Conservation (phyloP, 164 flowering plant species). For the Vitis riparia region DNA sequence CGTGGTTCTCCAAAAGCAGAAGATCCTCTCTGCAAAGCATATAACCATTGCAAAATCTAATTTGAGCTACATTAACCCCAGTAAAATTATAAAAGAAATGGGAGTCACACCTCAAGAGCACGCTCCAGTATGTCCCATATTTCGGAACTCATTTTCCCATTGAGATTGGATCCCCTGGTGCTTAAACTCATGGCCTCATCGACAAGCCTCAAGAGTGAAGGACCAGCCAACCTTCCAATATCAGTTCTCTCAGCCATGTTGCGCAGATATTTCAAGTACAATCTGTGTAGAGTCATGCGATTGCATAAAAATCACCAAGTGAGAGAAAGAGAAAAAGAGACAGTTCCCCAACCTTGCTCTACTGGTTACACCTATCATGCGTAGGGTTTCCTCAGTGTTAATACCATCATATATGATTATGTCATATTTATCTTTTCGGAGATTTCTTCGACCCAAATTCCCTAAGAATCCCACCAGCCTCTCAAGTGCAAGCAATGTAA, state of each 20-base stretch:
- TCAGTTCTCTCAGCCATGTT: slow-evolving; percentile 85
- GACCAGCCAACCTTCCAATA: slow-evolving; percentile 80
- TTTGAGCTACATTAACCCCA: slow-evolving; percentile 2
- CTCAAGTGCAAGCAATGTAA: slow-evolving; percentile 59
- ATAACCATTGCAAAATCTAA: slow-evolving; percentile 9
- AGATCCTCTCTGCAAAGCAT: slow-evolving; percentile 61
- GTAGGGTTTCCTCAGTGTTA: slow-evolving; percentile 72
- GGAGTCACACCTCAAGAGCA: slow-evolving; percentile 52
- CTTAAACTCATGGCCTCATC: slow-evolving; percentile 60
- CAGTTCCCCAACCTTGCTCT: slow-evolving; percentile 56
- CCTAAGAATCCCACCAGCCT: slow-evolving; percentile 44
- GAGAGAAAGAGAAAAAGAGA: slow-evolving; percentile 11
- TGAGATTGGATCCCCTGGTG: slow-evolving; percentile 29
- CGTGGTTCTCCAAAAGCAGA: slow-evolving; percentile 55
- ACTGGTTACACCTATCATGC: slow-evolving; percentile 69
- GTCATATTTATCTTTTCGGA: slow-evolving; percentile 47
- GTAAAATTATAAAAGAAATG: neutral
- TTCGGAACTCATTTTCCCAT: slow-evolving; percentile 63
- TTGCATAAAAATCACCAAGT: slow-evolving; percentile 9
- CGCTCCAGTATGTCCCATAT: slow-evolving; percentile 71
- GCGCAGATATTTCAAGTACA: slow-evolving; percentile 80
- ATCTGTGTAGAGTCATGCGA: slow-evolving; percentile 39
- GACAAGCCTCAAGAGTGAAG: slow-evolving; percentile 73
- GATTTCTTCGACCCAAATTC: slow-evolving; percentile 22
- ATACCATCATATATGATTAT: slow-evolving; percentile 78